Evolutionary conservation across 2,329 filamentous ascomycete genomes (phyloP), one percentile per base, ranked within the genome.

Genomic region (Epichloe bromicola): DNA sequence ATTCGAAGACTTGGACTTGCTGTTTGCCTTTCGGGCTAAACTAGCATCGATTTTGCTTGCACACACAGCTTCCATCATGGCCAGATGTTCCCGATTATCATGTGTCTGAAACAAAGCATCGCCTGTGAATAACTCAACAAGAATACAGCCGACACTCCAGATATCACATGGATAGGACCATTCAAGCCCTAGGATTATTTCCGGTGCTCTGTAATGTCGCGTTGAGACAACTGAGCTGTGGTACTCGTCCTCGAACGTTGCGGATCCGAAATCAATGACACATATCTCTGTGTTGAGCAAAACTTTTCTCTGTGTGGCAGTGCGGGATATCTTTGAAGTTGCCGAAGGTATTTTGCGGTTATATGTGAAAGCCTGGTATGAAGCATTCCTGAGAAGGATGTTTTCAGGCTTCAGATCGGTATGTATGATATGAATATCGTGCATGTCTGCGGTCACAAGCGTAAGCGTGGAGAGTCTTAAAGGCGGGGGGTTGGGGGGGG

Each of bases 351-450:
- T 85, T 60, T 79, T 78, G 55, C 82, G 74, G 62, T 83, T 84
- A 60, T 85, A 86, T 2, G 81, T 85, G 59, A 85, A 85, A 1
- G 80, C 83, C 61, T 85, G 82, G 56, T 84, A 85, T 3, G 74
- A 69, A 58, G 75, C 80, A 55, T 83, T 74, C 56, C 79, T 82
- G 8, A 86, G 72, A 30, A 86, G 71, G 54, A 86, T 85, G 58
- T 85, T 85, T 61, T 85, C 82, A 0, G 82, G 82, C 62, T 85
- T 85, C 45, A 85, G 66, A 63, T 85, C 82, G 10, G 93, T 98
- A 65, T 98, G 93, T 54, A 98, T 96, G 57, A 98, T 79, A 65
- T 97, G 95, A 17, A 98, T 78, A 67, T 97, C 93, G 65, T 98
- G 93, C 23, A 98, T 30, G 30, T 30, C 30, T 30, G 30, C 10